Percentiles rank a stretch among this genome's conserved stretches.
Conservation (phyloP, 2,329 filamentous ascomycete genomes). For the Mycosphaerelloides madeirae region DNA sequence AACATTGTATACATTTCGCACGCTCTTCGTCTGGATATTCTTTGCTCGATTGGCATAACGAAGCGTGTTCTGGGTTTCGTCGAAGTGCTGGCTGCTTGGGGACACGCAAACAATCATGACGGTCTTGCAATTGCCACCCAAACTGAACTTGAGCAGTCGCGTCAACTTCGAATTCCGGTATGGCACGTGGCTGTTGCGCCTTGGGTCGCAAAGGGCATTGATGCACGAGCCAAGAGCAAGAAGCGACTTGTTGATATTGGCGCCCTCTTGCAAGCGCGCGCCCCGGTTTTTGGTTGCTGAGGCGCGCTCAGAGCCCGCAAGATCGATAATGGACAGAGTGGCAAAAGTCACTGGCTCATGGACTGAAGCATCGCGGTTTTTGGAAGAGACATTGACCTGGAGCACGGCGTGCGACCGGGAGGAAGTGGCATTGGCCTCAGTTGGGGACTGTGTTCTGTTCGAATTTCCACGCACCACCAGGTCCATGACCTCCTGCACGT, state of each 20-base stretch:
- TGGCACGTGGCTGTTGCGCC: slow-evolving; percentile 88
- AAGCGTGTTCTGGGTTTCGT: slow-evolving; percentile 96
- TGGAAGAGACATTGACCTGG: slow-evolving; percentile 92
- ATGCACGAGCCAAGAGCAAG: slow-evolving; percentile 94
- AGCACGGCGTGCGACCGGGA: slow-evolving; percentile 95
- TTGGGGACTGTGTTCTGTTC: slow-evolving; percentile 90
- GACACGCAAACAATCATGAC: slow-evolving; percentile 99
- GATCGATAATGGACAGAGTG: slow-evolving; percentile 94
- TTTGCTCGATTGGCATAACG: slow-evolving; percentile 97
- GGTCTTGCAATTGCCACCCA: slow-evolving; percentile 96
- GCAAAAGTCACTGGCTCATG: slow-evolving; percentile 98
- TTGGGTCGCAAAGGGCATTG: slow-evolving; percentile 90
- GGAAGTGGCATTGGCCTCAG: slow-evolving; percentile 93
- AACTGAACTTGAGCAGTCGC: slow-evolving; percentile 88
- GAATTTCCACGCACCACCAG: slow-evolving; percentile 97
- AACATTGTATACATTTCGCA: slow-evolving; percentile 98
- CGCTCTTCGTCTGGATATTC: slow-evolving; percentile 99
- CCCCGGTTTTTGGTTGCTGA: slow-evolving; percentile 96
- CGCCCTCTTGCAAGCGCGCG: slow-evolving; percentile 83
- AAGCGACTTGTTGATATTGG: slow-evolving; percentile 98
- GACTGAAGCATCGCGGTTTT: slow-evolving; percentile 85
- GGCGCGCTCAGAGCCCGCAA: slow-evolving; percentile 91
- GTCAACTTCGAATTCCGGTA: slow-evolving; percentile 98
- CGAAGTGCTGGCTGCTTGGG: slow-evolving; percentile 91
- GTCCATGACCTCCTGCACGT: slow-evolving; percentile 97